Base-by-base conservation (phyloP, 352 stramenopile genomes). In the Pseudoperonospora humuli region DNA sequence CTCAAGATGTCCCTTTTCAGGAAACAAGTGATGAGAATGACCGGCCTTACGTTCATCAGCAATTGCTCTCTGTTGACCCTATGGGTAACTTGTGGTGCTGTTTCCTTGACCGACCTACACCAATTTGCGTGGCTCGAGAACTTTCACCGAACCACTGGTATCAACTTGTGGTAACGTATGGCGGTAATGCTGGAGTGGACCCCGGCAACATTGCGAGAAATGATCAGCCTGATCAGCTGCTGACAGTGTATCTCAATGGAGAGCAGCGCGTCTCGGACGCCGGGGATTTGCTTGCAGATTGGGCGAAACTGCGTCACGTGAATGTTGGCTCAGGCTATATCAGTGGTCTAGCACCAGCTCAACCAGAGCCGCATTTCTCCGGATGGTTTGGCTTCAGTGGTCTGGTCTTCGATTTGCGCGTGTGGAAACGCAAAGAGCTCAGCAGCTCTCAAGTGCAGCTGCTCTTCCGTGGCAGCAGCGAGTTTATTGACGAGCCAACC, bases 311-410 rank as follows among this genome's bases (percentile, higher is more conserved):
- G 7, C 58, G 38, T 5, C 50, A 82, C 45, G 57, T 70, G 18
- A 85, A 73, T 31, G 57, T 87, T 43, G 75, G 75, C 32, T 68
- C 70, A 3, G 75, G 75, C 8, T 85, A 70, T 50, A 81, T 85
- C 50, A 81, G 72, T 21, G 70, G 66, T 3, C 42, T 75, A 4
- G 50, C 54, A 1, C 55, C 59, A 13, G 67, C 67, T 2, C 82
- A 82, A 39, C 74, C 74, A 3, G 56, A 71, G 28, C 53, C 75
- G 0, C 67, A 81, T 11, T 85, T 83, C 34, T 61, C 66, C 2
- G 72, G 72, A 27, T 87, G 75, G 75, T 85, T 83, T 38, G 73
- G 68, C 28, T 87, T 85, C 27, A 82, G 72, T 31, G 73, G 75
- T 4, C 54, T 87, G 7, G 57, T 87, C 5, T 57, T 75, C 42